Evolutionary conservation across 2,329 filamentous ascomycete genomes (phyloP).

Genomic region (Exophiala alcalophila): DNA sequence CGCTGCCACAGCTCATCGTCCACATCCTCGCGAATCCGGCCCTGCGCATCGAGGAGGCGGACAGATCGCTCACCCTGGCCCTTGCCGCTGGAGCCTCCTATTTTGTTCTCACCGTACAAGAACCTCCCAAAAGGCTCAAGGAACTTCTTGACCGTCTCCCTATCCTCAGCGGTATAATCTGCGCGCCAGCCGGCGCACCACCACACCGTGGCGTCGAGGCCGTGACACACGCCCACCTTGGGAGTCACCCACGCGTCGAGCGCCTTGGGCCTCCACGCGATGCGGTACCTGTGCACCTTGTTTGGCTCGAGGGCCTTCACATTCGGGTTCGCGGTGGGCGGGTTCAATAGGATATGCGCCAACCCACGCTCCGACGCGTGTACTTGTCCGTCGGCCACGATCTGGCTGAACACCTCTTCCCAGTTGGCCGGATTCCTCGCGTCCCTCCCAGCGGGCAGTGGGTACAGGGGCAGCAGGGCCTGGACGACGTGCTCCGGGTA

Average conservation of each 20-base stretch:
- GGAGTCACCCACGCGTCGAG: slow-evolving; percentile 27
- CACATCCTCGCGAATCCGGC: slow-evolving; percentile 22
- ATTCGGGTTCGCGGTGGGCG: slow-evolving; percentile 2
- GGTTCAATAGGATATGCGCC: slow-evolving; percentile 31
- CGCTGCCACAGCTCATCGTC: slow-evolving; percentile 29
- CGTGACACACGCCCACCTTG: slow-evolving; percentile 28
- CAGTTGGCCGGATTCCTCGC: slow-evolving; percentile 33
- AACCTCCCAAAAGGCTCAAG: slow-evolving; percentile 28
- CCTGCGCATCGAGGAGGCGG: slow-evolving; percentile 23
- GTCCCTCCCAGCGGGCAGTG: slow-evolving; percentile 25
- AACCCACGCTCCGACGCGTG: slow-evolving; percentile 39
- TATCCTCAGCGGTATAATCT: slow-evolving; percentile 26
- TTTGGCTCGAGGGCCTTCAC: slow-evolving; percentile 15
- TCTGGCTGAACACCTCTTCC: slow-evolving; percentile 41
- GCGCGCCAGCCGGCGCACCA: slow-evolving; percentile 29
- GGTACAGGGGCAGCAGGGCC: slow-evolving; percentile 38
- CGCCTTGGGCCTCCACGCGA: slow-evolving; percentile 28
- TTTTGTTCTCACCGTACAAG: slow-evolving; percentile 23
- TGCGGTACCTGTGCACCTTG: slow-evolving; percentile 28
- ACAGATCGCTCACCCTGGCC: slow-evolving; percentile 19
- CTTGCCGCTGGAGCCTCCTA: slow-evolving; percentile 7
- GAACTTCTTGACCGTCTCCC: slow-evolving; percentile 19
- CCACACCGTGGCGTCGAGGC: slow-evolving; percentile 28
- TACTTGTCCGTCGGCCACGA: slow-evolving; percentile 44
- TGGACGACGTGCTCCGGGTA: slow-evolving; percentile 42